Evolutionary conservation across 208 protist species (phyloP).

Genomic region (Leptomonas pyrrhocoris): DNA sequence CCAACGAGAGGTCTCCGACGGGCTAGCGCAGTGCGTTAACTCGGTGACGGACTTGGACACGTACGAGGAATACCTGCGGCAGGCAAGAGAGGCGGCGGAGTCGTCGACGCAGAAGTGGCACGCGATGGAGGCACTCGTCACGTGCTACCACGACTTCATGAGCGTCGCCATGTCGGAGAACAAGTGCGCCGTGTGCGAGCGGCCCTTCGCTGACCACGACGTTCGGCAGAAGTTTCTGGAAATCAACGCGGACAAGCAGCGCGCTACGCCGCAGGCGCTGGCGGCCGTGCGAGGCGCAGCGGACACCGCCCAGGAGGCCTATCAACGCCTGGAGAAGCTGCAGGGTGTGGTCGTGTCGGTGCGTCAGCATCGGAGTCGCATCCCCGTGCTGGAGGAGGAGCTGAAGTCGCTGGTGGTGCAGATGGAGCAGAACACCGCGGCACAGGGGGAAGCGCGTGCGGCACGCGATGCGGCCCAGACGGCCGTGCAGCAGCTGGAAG

Average conservation of each 20-base stretch:
- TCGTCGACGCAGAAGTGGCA: conserved; percentile 37
- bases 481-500: conserved; percentile 24
- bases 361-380: conserved; percentile 27
- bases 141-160: conserved; percentile 69
- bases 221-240: conserved; percentile 44
- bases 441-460: conserved; percentile 5
- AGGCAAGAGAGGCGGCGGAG: conserved; percentile 36
- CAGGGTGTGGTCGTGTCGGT: conserved; percentile 40
- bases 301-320: conserved; percentile 19
- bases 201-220: conserved; percentile 40
- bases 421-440: conserved; percentile 4
- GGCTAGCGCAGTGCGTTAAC: conserved; percentile 9
- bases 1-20: conserved; percentile 2
- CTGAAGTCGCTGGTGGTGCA: conserved; percentile 2
- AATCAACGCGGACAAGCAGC: conserved; percentile 39
- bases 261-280: conserved; percentile 44
- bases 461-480: conserved; percentile 16
- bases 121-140: conserved; percentile 47
- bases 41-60: conserved; percentile 30
- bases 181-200: conserved; percentile 69
- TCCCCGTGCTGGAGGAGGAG: conserved; percentile 41
- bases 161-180: conserved; percentile 43
- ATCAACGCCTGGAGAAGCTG: conserved; percentile 41
- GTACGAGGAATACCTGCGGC: conserved; percentile 44
- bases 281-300: conserved; percentile 29